Base-by-base conservation (phyloP, 2,329 filamentous ascomycete genomes). In the Biscogniauxia marginata region DNA sequence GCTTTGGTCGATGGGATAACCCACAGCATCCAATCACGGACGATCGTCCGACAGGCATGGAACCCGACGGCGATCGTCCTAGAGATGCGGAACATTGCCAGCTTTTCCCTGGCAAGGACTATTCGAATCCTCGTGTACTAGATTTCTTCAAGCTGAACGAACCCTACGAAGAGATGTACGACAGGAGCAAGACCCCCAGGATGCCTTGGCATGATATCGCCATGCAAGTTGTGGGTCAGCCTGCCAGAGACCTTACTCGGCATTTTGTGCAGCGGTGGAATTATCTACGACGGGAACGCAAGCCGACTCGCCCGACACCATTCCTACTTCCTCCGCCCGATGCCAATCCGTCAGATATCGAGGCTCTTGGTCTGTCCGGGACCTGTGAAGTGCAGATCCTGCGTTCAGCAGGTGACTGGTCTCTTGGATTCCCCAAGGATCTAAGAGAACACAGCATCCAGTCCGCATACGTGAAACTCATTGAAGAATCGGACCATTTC, bases 131-230 rank as follows among this genome's bases (percentile, higher is more conserved):
- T 18, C 84, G 95, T 65, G 91, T 97, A 3, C 90, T 96, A 65
- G 95, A 99, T 72, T 99, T 99, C 71, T 97, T 91, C 77, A 86
- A 87, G 56, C 83, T 99, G 22, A 89, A 95, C 69, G 91, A 96
- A 71, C 95, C 95, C 1, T 98, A 98, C 67, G 95, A 96, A 69
- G 95, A 99, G 73, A 98, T 98, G 95, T 99, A 98, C 68, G 91
- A 98, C 73, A 88, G 95, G 54, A 88, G 85, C 58, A 89, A 89
- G 70, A 84, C 93, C 18, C 92, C 95, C 1, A 82, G 95, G 59
- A 99, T 98, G 95, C 93, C 95, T 1, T 99, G 95, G 95, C 95
- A 99, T 68, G 95, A 99, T 72, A 92, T 99, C 60, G 86, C 89
- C 2, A 98, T 99, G 95, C 95, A 98, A 73, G 88, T 99, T 45